A percentile compares a stretch with the other conserved stretches of the same genome.
Evolutionary conservation across 2,329 filamentous ascomycete genomes (phyloP).

Genomic region (Colletotrichum incanum): DNA sequence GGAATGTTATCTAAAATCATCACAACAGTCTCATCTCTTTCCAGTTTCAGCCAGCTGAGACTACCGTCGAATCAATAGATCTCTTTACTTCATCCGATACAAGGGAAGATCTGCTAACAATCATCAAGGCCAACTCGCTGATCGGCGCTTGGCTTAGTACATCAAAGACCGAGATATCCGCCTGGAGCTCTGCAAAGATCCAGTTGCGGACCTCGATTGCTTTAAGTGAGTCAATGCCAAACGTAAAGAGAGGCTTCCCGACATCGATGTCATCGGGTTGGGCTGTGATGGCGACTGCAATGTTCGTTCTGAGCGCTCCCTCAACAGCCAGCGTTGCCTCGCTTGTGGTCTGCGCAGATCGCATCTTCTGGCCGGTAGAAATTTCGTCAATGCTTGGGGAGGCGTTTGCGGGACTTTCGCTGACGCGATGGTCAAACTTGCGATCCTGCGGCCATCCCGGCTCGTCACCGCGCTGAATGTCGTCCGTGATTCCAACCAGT

Average conservation of each 20-base stretch:
- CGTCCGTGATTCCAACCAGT: slow-evolving; percentile 47
- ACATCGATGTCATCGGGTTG: background rate
- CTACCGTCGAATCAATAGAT: background rate
- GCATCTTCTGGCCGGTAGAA: background rate
- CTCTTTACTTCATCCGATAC: background rate
- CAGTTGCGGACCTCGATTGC: background rate
- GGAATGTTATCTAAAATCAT: no score
- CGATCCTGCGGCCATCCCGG: slow-evolving; percentile 55
- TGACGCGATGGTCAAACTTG: slow-evolving; percentile 7
- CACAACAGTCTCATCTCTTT: no score
- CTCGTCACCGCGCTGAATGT: slow-evolving; percentile 48
- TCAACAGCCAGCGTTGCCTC: background rate
- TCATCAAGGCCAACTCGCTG: background rate
- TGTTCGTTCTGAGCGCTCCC: background rate
- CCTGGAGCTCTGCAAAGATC: background rate
- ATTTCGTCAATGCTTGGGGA: background rate
- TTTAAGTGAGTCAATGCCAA: background rate
- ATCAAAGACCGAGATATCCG: background rate
- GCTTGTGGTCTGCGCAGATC: background rate
- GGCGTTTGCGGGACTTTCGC: background rate
- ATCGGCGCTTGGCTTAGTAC: background rate
- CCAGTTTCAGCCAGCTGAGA: background rate
- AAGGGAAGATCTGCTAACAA: background rate
- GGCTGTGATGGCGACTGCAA: background rate
- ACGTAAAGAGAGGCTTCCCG: background rate